Evolutionary conservation across 768 basidiomycete species (phyloP), one percentile per base, ranked within the genome.

Genomic region (Suillus lakei): DNA sequence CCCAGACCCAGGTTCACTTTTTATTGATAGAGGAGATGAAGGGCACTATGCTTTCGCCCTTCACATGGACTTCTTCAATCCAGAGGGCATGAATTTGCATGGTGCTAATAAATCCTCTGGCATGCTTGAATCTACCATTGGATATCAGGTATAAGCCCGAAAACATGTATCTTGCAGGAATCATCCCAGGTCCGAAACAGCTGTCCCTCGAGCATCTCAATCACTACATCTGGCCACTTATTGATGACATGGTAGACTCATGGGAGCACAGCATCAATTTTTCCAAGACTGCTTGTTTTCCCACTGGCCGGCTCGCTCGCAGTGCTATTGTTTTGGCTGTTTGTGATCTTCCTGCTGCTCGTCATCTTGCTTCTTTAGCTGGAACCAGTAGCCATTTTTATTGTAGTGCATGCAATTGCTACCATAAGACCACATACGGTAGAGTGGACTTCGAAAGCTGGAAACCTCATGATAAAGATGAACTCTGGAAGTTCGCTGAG

Each of bases 361-460:
- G 60, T 34, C 75, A 76, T 60, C 68, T 74, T 1, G 64, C 71
- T 3, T 78, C 77, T 2, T 68, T 76, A 12, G 75, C 75, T 7
- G 64, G 66, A 7, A 41, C 66, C 13, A 64, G 60, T 2, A 66
- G 76, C 0, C 64, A 65, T 5, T 61, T 67, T 30, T 75, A 77
- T 64, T 81, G 80, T 61, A 71, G 74, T 2, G 65, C 70, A 15
- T 80, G 79, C 39, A 38, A 63, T 28, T 69, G 69, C 55, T 66
- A 61, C 55, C 65, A 71, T 32, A 59, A 58, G 21, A 26, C 62
- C 30, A 44, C 60, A 3, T 44, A 44, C 4, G 43, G 43, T 21
- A 44, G 43, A 44, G 43, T 44, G 18, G 61, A 72, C 44, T 60
- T 64, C 41, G 50, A 58, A 2, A n/a, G 28, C 23, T 74, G 72